These are phyloP conservation scores for Stylonectria norvegica DNA, from an alignment of 2,329 filamentous ascomycete genomes.

Conservation along the genomic window DNA sequence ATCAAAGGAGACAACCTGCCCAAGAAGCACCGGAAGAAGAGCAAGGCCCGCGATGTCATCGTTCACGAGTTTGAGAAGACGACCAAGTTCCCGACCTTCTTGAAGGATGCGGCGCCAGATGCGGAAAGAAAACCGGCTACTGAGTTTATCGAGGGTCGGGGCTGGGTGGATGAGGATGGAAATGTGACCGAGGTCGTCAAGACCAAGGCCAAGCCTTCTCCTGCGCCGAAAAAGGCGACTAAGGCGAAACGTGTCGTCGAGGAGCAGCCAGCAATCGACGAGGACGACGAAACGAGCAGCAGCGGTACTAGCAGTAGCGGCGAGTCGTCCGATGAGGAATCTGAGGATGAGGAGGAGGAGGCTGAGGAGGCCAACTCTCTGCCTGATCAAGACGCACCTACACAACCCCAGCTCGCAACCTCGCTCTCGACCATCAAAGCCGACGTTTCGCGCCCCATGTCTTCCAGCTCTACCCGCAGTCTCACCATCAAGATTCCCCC, in stretches of 20 bases:
- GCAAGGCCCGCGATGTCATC: constrained; percentile 51
- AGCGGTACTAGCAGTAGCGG: constrained; percentile 34
- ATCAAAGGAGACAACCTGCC: constrained; percentile 39
- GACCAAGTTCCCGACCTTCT: constrained; percentile 75
- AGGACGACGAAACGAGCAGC: constrained; percentile 26
- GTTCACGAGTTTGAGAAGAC: constrained; percentile 91
- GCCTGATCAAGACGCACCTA: constrained; percentile 7
- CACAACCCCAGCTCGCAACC: constrained; percentile 16
- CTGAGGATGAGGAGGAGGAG: constrained; percentile 23
- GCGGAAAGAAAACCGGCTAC: constrained; percentile 37
- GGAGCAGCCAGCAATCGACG: constrained; percentile 21
- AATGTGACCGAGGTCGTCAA: constrained; percentile 65
- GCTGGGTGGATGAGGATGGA: constrained; percentile 81
- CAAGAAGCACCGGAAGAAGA: constrained; percentile 60
- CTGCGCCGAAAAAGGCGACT: constrained; percentile 21
- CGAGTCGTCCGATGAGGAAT: constrained; percentile 36
- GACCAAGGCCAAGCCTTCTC: constrained; percentile 28
- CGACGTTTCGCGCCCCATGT: constrained; percentile 42
- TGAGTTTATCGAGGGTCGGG: constrained; percentile 77
- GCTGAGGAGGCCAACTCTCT: constrained; percentile 19
- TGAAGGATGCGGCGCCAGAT: constrained; percentile 51
- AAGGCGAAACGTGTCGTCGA: constrained; percentile 17
- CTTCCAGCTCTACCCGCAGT: constrained; percentile 47
- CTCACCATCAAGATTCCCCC: constrained; percentile 55
- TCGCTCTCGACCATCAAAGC: constrained; percentile 26